These are phyloP conservation scores for Botrytis elliptica DNA, from an alignment of 2,329 filamentous ascomycete genomes.

Conservation along the genomic window DNA sequence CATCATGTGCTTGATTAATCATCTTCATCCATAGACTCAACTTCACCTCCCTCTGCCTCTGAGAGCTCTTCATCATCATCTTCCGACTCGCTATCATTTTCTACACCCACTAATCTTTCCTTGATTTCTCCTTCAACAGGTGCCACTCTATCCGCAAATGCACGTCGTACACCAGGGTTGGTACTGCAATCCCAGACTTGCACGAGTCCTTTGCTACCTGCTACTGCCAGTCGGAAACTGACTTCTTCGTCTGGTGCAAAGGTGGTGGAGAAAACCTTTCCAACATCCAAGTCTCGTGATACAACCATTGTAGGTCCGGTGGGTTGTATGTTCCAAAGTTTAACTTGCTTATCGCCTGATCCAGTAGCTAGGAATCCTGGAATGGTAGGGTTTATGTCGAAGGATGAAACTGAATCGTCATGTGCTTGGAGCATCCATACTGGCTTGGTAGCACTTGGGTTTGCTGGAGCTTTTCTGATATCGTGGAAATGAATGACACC, in stretches of 20 bases:
- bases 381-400: conserved; percentile 86
- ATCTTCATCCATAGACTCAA: conserved; percentile 58
- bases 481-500: conserved; percentile 94
- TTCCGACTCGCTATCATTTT: conserved; percentile 51
- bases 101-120: conserved; percentile 76
- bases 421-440: conserved; percentile 96
- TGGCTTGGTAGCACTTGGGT: conserved; percentile 73
- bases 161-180: conserved; percentile 79
- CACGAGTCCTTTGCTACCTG: conserved; percentile 88
- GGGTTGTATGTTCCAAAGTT: conserved; percentile 88
- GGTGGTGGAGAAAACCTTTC: conserved; percentile 86
- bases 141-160: conserved; percentile 73
- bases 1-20: conserved; percentile 30
- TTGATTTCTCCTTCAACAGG: conserved; percentile 60
- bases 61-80: conserved; percentile 61
- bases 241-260: conserved; percentile 92
- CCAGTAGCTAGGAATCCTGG: conserved; percentile 93
- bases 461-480: conserved; percentile 70
- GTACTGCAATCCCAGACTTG: conserved; percentile 83
- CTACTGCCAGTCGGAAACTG: conserved; percentile 87
- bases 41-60: conserved; percentile 50
- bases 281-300: conserved; percentile 86
- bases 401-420: conserved; percentile 85
- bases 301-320: conserved; percentile 87
- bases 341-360: conserved; percentile 91